Evolutionary conservation across 352 stramenopile species (phyloP).

Genomic region (Pythium coloratum): DNA sequence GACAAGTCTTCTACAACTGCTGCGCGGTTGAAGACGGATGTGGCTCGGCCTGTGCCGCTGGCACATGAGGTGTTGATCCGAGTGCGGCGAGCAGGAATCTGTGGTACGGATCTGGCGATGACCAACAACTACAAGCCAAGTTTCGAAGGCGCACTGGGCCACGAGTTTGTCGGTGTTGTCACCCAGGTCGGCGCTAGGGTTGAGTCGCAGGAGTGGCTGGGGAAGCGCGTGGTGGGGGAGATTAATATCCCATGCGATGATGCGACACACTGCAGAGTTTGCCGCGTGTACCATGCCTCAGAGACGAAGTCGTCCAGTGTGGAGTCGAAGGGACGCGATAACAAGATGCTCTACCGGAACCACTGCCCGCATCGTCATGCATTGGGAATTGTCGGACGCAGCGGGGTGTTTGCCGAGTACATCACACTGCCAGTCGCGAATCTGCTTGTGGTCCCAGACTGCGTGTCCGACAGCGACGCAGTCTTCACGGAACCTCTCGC

Average conservation of each 20-base stretch:
- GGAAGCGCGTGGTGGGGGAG: conserved; percentile 88
- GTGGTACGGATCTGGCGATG: conserved; percentile 75
- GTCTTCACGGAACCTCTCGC: conserved; percentile 73
- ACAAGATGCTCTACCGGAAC: conserved; percentile 42
- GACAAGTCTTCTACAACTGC: conserved; percentile 29
- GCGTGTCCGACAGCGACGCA: conserved; percentile 40
- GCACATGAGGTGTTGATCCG: conserved; percentile 54
- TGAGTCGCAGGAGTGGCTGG: conserved; percentile 45
- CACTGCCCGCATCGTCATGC: conserved; percentile 74
- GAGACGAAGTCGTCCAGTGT: not conserved
- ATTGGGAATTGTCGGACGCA: conserved; percentile 67
- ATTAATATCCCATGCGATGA: conserved; percentile 89
- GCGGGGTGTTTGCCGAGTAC: conserved; percentile 75
- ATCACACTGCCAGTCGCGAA: conserved; percentile 65
- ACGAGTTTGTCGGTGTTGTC: conserved; percentile 91
- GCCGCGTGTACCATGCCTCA: conserved; percentile 16
- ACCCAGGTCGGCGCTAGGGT: conserved; percentile 46
- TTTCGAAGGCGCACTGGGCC: conserved; percentile 71
- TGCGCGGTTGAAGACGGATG: conserved; percentile 32
- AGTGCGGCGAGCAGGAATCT: conserved; percentile 67
- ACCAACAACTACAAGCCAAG: conserved; percentile 71
- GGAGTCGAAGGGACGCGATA: not conserved
- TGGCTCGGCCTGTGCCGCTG: conserved; percentile 38
- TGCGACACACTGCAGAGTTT: conserved; percentile 19
- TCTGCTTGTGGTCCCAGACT: conserved; percentile 56